A percentile compares a stretch with the other conserved stretches of the same genome.
Evolutionary conservation across 2,329 filamentous ascomycete species (phyloP).

Genomic region (Aspergillus sp.): DNA sequence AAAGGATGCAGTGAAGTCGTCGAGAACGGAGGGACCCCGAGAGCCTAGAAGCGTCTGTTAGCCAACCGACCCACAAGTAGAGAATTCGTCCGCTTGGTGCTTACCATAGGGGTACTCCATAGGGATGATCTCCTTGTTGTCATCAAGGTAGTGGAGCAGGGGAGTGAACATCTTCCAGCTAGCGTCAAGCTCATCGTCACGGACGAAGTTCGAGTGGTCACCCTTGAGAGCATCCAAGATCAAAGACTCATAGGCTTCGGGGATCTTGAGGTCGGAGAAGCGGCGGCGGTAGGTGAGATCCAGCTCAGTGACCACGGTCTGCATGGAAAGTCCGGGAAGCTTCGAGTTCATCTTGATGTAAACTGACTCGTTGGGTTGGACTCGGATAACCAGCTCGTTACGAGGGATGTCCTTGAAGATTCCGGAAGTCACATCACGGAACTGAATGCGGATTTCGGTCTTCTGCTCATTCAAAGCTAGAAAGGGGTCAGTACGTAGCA

Average conservation of each 20-base stretch:
- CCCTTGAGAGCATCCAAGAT: constrained; percentile 98
- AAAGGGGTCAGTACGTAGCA: constrained; percentile 18
- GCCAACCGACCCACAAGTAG: not conserved
- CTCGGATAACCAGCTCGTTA: constrained; percentile 98
- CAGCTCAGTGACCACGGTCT: constrained; percentile 97
- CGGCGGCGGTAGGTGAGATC: constrained; percentile 96
- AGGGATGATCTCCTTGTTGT: constrained; percentile 98
- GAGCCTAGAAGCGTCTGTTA: constrained; percentile 63
- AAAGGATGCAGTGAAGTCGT: constrained; percentile 97
- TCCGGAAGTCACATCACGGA: constrained; percentile 98
- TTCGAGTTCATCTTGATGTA: constrained; percentile 99
- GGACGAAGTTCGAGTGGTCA: constrained; percentile 98
- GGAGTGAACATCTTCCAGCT: constrained; percentile 99
- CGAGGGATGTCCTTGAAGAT: constrained; percentile 99
- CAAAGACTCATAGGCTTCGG: constrained; percentile 96
- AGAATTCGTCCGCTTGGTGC: constrained; percentile 31
- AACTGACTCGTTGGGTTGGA: constrained; percentile 98
- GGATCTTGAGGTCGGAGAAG: constrained; percentile 99
- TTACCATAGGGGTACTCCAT: constrained; percentile 99
- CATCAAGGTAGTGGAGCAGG: constrained; percentile 94
- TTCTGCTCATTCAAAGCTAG: constrained; percentile 95
- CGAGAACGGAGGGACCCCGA: constrained; percentile 90
- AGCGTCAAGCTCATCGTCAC: constrained; percentile 93
- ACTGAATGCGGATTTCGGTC: constrained; percentile 98
- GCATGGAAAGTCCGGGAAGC: constrained; percentile 96